phyloP scores from a whole-genome alignment of 2,329 filamentous ascomycete genomes.

The Intubia oerlemansii region DNA sequence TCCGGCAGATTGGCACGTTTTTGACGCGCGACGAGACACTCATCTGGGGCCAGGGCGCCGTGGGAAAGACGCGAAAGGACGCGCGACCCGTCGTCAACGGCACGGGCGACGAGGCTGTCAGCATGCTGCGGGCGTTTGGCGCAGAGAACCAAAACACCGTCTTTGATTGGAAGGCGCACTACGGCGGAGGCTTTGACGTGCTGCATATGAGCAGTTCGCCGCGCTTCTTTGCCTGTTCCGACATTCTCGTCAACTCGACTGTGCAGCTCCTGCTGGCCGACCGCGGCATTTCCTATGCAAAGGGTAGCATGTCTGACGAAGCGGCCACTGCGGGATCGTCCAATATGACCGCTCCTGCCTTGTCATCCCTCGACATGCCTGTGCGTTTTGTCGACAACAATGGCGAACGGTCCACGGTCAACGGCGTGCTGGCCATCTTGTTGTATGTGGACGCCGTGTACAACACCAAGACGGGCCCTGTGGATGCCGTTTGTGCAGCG shows the following conservation, averaged over 20 bases:
- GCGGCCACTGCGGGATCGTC: no score
- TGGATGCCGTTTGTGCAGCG: no score
- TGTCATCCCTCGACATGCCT: conserved; percentile 7
- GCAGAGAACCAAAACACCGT: conserved; percentile 55
- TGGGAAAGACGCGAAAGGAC: conserved; percentile 35
- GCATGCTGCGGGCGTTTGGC: conserved; percentile 61
- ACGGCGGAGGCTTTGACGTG: conserved; percentile 71
- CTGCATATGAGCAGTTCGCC: conserved; percentile 38
- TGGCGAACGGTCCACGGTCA: conserved; percentile 19
- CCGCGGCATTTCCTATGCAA: conserved; percentile 23
- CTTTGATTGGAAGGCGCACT: conserved; percentile 55
- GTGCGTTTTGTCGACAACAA: conserved; percentile 37
- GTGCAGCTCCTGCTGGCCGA: conserved; percentile 29
- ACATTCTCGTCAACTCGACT: conserved; percentile 24
- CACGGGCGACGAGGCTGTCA: conserved; percentile 39
- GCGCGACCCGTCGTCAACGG: conserved; percentile 50
- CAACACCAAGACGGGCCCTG: conserved; percentile 14
- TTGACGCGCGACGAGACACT: conserved; percentile 36
- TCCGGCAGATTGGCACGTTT: conserved; percentile 75
- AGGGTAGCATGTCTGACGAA: conserved; percentile 19
- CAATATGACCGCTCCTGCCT: conserved; percentile 2
- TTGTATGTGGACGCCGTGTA: conserved; percentile 30
- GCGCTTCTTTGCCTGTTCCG: conserved; percentile 26
- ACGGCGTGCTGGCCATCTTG: conserved; percentile 31
- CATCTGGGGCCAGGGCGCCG: conserved; percentile 89